Conservation (phyloP, 257 asterid species). For the Jacaranda mimosifolia region DNA sequence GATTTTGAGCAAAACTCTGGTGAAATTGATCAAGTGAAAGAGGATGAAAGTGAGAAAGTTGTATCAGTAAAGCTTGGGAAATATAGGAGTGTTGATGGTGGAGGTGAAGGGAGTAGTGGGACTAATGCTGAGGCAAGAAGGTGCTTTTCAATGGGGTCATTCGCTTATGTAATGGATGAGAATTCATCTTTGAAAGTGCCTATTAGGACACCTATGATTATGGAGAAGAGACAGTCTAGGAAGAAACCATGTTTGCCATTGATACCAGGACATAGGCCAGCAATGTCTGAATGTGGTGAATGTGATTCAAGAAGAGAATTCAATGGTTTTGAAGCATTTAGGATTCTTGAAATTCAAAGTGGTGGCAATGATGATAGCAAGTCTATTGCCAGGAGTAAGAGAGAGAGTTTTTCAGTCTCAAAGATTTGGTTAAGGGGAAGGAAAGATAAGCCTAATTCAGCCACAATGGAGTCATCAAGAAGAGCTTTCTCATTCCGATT, state of each 20-base stretch:
- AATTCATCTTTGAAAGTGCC: conserved; percentile 77
- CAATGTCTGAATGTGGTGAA: conserved; percentile 81
- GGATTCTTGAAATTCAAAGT: conserved; percentile 27
- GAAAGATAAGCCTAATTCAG: conserved; percentile 47
- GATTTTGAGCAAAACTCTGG: conserved; percentile 48
- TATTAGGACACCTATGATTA: conserved; percentile 67
- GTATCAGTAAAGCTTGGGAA: conserved; percentile 86
- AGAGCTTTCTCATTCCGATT: conserved; percentile 80
- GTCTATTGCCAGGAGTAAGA: conserved; percentile 51
- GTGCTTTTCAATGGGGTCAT: conserved; percentile 96
- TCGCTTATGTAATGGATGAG: conserved; percentile 91
- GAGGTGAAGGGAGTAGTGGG: conserved; percentile 45
- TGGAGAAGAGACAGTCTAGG: conserved; percentile 44
- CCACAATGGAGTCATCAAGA: conserved; percentile 45
- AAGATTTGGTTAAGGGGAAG: conserved; percentile 79
- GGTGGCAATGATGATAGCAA: conserved; percentile 24
- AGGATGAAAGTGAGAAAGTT: conserved; percentile 52
- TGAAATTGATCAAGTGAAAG: conserved; percentile 53
- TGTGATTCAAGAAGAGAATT: conserved; percentile 78
- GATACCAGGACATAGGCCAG: conserved; percentile 66
- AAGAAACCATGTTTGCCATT: conserved; percentile 64
- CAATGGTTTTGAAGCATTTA: conserved; percentile 63
- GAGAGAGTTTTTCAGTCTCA: conserved; percentile 80
- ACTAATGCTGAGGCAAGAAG: conserved; percentile 66
- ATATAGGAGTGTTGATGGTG: conserved; percentile 67